A percentile compares a stretch with the other conserved stretches of the same genome.
phyloP scores from a whole-genome alignment of 306 rosid genomes.

The Dicorynia guianensis region DNA sequence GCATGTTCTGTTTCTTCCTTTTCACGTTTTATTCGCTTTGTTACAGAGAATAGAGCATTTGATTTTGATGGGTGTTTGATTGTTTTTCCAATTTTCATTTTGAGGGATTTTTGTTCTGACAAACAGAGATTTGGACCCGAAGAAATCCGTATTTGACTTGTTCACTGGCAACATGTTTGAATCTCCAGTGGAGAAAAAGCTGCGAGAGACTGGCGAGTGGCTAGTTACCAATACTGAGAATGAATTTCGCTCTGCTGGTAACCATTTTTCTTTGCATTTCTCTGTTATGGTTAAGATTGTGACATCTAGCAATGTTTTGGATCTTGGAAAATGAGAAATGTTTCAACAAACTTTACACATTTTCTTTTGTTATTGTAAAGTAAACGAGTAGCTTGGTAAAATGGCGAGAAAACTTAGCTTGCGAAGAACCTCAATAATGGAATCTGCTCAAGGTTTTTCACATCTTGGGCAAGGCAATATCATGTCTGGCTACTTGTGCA shows the following conservation, averaged over 20 bases:
- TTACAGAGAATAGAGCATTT: neutral
- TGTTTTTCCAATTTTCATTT: neutral
- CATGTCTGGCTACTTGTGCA: neutral
- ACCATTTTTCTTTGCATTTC: neutral
- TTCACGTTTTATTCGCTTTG: neutral
- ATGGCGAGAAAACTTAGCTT: too few species aligned
- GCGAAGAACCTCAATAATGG: neutral
- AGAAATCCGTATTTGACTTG: conserved; percentile 59
- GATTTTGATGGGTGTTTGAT: neutral
- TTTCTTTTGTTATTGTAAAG: neutral
- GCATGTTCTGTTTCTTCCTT: conserved; percentile 39
- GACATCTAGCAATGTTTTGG: neutral
- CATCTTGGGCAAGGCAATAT: neutral
- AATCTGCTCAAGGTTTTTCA: neutral
- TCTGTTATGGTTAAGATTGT: neutral
- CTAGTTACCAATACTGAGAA: conserved; percentile 53
- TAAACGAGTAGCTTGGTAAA: neutral
- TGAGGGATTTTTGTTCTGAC: neutral
- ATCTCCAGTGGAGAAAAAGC: conserved; percentile 68
- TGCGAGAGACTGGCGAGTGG: conserved; percentile 85
- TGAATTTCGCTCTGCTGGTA: conserved; percentile 60
- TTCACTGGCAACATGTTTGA: conserved; percentile 57
- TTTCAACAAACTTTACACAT: neutral
- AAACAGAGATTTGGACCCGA: conserved; percentile 56
- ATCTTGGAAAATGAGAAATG: neutral